Evolutionary conservation across 108 stramenopile species (phyloP), one percentile per base, ranked within the genome.

Genomic region (Pseudonitzschia multiseries): DNA sequence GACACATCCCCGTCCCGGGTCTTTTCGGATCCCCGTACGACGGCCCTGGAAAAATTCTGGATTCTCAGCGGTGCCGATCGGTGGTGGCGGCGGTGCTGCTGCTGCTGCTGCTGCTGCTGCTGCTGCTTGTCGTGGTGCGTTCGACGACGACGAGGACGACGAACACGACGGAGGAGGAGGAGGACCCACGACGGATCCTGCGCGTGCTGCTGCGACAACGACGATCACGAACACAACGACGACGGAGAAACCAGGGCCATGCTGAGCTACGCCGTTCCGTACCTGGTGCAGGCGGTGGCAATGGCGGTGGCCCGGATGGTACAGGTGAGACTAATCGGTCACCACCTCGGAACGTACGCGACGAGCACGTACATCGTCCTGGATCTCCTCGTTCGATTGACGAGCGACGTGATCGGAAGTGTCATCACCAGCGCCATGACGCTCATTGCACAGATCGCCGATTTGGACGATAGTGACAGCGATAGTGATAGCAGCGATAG

Each of bases 251-350:
- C 71, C 29, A 78, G 50, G 53, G 42, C 50, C 29, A 71, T 85
- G 20, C n/a, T 79, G 10, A 29, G 51, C 52, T 36, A 87, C 26
- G 74, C 68, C 21, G 12, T 78, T 15, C 81, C 86, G 6, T 85
- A 83, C 69, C 66, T 76, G 18, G 4, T 84, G 18, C 51, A 64
- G 42, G 78, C 71, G 20, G 52, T 79, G 14, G 12, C 61, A 5
- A 32, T 46, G 21, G 76, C 66, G 33, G 36, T 84, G 4, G 74
- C 82, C 50, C 76, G 77, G 20, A 62, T 64, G 15, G 52, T 87
- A 17, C 62, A 71, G 28, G 69, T 91, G 50, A 81, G 73, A 29
- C 28, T 91, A 0, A 70, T 91, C 65, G 79, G 84, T 26, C 78
- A 76, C 44, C 73, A 68, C n/a, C 50, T 87, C 32, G 83, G 84